A percentile compares a stretch with the other conserved stretches of the same genome.
Evolutionary conservation across 2,329 filamentous ascomycete genomes (phyloP).

Genomic region (Cladophialophora chaetospira): DNA sequence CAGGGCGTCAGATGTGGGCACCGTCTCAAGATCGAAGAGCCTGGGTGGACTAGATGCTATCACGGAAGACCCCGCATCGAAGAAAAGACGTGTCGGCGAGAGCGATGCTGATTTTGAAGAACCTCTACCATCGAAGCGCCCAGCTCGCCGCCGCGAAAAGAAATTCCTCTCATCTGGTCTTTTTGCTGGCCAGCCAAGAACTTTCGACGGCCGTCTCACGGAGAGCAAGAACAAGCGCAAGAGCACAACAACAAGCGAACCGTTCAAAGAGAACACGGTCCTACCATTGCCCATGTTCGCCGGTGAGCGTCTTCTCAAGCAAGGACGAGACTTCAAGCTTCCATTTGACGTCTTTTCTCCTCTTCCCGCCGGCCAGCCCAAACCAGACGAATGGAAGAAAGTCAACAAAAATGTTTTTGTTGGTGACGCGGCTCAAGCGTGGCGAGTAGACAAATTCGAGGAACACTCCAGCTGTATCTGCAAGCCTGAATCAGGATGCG

Average conservation of each 20-base stretch:
- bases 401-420: constrained; percentile 93
- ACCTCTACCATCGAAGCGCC: constrained; percentile 21
- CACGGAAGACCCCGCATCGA: constrained; percentile 37
- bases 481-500: constrained; percentile 75
- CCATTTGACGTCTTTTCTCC: constrained; percentile 90
- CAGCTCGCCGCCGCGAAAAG: constrained; percentile 59
- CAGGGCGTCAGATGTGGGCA: constrained; percentile 59
- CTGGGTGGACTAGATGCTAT: constrained; percentile 20
- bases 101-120: constrained; percentile 13
- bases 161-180: constrained; percentile 80
- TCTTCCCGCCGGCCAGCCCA: constrained; percentile 79
- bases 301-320: constrained; percentile 69
- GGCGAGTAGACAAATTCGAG: constrained; percentile 76
- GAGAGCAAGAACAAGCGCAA: constrained; percentile 50
- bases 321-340: constrained; percentile 79
- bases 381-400: constrained; percentile 90
- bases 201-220: constrained; percentile 49
- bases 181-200: constrained; percentile 75
- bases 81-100: constrained; percentile 46
- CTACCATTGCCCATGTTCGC: constrained; percentile 79
- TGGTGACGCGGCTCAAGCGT: constrained; percentile 75
- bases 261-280: constrained; percentile 53
- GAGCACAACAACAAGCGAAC: constrained; percentile 44
- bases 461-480: constrained; percentile 80
- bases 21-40: constrained; percentile 59